These are phyloP conservation scores for Biancaea sappan DNA, from an alignment of 306 rosid species.

Conservation along the genomic window DNA sequence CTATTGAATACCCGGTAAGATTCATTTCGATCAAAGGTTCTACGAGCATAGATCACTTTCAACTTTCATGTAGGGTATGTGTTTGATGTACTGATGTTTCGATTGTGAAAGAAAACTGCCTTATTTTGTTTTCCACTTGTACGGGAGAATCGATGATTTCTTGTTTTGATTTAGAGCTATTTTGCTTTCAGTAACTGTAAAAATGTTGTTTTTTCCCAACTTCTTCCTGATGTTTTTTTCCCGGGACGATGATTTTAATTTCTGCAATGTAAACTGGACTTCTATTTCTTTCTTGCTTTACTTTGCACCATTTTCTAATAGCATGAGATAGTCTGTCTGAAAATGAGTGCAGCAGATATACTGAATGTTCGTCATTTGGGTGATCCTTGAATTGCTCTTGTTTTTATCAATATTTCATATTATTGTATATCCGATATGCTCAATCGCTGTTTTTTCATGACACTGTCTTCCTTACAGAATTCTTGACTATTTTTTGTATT, in stretches of 20 bases:
- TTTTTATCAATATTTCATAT: background rate
- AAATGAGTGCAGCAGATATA: background rate
- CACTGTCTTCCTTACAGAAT: background rate
- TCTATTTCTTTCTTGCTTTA: background rate
- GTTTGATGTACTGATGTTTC: background rate
- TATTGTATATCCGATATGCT: background rate
- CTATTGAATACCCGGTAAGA: conserved; percentile 55
- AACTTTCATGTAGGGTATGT: conserved; percentile 1
- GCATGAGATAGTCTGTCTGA: background rate
- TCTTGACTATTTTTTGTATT: background rate
- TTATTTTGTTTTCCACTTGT: background rate
- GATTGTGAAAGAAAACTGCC: conserved; percentile 25
- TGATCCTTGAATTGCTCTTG: conserved; percentile 30
- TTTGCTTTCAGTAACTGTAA: background rate
- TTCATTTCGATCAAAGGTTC: conserved; percentile 35
- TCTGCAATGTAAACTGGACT: background rate
- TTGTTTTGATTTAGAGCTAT: background rate
- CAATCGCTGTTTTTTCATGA: background rate
- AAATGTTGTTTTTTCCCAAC: background rate
- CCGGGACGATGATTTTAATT: background rate
- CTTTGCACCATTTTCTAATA: background rate
- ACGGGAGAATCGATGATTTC: background rate
- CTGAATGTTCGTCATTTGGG: conserved; percentile 12
- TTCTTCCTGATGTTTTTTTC: background rate
- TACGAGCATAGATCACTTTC: conserved; percentile 29